Evolutionary conservation across 257 asterid genomes (phyloP), one percentile per base, ranked within the genome.

Genomic region (Petunia secreta): DNA sequence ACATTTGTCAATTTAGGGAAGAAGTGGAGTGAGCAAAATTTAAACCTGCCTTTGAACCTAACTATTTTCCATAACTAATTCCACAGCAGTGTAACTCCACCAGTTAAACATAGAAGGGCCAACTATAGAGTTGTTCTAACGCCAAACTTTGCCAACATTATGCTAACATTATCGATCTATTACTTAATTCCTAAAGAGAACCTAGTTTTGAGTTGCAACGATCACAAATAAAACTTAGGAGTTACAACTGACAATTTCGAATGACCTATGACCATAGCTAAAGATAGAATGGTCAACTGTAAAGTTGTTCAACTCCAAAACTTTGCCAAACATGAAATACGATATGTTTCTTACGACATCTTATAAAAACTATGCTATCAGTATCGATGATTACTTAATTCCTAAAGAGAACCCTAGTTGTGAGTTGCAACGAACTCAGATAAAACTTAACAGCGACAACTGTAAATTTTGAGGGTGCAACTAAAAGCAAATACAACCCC

Each of bases 1-100:
- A 25, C 10, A 25, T 68, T 68, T 68, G 75, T 68, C 57, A 68
- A 44, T 44, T 16, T 68, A 44, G 75, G 54, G n/a, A 68, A 16
- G 75, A 68, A n/a, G 16, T 68, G 75, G 57, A 44, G 58, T 8
- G 40, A 67, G 75, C 53, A 44, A 44, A 43, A 44, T 44, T 57
- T 16, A 44, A 43, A 43, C 4, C 39, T 67, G 25, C 38, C 38
- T 43, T 67, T 43, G 54, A n/a, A 38, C 57, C 75, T 68, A 44
- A 55, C 5, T 39, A 48, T 39, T 65, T 7, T 65, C 50, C 50
- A 65, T 25, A 38, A 50, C 6, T 34, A 16, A 68, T 68, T 44
- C 57, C 50, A 68, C 40, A 68, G 4, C 38, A 68, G 16, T 1
- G 44, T 16, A 44, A 10, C 44, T 16, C 16, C n/a, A 67, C 75